phyloP scores from a whole-genome alignment of 2,329 filamentous ascomycete genomes.

The Stachybotrys elegans region DNA sequence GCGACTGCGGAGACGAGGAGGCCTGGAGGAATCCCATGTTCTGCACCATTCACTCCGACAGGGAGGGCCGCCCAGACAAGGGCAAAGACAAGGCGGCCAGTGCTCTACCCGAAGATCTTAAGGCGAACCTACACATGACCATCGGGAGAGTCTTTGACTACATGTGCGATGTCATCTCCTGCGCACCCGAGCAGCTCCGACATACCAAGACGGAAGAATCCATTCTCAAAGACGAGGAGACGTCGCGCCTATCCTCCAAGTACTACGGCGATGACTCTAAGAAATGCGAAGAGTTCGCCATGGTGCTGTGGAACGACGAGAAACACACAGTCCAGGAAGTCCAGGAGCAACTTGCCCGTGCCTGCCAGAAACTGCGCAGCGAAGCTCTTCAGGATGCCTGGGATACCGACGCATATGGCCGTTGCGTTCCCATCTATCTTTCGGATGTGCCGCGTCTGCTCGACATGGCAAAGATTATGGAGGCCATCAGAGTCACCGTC shows the following conservation, averaged over 20 bases:
- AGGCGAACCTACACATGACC: slow-evolving; percentile 76
- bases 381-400: slow-evolving; percentile 73
- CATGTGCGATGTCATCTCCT: slow-evolving; percentile 95
- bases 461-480: slow-evolving; percentile 76
- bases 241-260: slow-evolving; percentile 65
- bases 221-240: slow-evolving; percentile 74
- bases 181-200: slow-evolving; percentile 90
- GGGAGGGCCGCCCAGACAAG: slow-evolving; percentile 44
- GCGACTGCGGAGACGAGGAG: slow-evolving; percentile 93
- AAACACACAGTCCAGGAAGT: slow-evolving; percentile 96
- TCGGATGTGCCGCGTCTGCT: slow-evolving; percentile 69
- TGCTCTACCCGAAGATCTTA: slow-evolving; percentile 67
- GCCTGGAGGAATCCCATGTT: slow-evolving; percentile 85
- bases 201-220: slow-evolving; percentile 77
- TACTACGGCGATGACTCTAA: slow-evolving; percentile 61
- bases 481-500: slow-evolving; percentile 93
- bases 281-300: slow-evolving; percentile 60
- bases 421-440: slow-evolving; percentile 77
- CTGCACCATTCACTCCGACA: slow-evolving; percentile 85
- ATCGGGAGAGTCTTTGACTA: slow-evolving; percentile 85
- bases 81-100: slow-evolving; percentile 56
- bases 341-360: slow-evolving; percentile 80
- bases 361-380: slow-evolving; percentile 67
- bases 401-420: slow-evolving; percentile 83
- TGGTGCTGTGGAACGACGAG: slow-evolving; percentile 96